Base-by-base conservation (phyloP, 1,139 yeast species). In the Lodderomyces oxycetoniae region DNA sequence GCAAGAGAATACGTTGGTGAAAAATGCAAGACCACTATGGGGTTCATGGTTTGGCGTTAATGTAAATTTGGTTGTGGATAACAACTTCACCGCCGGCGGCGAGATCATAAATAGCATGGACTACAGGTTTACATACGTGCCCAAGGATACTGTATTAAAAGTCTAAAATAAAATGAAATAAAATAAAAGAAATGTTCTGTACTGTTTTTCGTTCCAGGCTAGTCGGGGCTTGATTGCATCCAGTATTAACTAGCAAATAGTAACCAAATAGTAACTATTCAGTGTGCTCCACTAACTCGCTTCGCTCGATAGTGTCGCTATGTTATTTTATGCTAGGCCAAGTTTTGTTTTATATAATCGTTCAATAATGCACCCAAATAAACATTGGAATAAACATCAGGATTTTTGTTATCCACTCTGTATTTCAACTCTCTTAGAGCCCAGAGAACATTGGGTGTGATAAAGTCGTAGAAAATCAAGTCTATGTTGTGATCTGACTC, bases 381-480 rank as follows among this genome's bases (percentile, higher is more conserved):
- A 13, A 39, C 42, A 11, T 44, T 47, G 0, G 72, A 63, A 43
- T 67, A 67, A 27, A 48, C 44, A n/a, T 49, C 48, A 5, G 44
- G 37, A 4, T 20, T 15, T 13, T n/a, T 22, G 5, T 24, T 27
- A 11, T 20, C 25, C 17, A 53, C 45, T 13, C 47, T 33, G 30
- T 53, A 53, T 4, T 59, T 56, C 32, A 67, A 44, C 25, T 54
- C 55, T 26, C 64, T 52, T 30, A 82, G 53, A 0, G 93, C 95
- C 44, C 67, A 61, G 5, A 74, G 40, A 4, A 91, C 61, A 48
- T 80, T 79, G 3, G 77, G 71, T 25, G 76, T 66, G 46, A 89
- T 72, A 50, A 87, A 91, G 46, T 78, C 82, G 53, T 84, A 84
- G 53, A 81, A 88, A 0, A 91, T 77, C 22, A 88, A 71, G 48